Evolutionary conservation across 441 rosid genomes (phyloP).

Genomic region (Bruguiera hainesii): DNA sequence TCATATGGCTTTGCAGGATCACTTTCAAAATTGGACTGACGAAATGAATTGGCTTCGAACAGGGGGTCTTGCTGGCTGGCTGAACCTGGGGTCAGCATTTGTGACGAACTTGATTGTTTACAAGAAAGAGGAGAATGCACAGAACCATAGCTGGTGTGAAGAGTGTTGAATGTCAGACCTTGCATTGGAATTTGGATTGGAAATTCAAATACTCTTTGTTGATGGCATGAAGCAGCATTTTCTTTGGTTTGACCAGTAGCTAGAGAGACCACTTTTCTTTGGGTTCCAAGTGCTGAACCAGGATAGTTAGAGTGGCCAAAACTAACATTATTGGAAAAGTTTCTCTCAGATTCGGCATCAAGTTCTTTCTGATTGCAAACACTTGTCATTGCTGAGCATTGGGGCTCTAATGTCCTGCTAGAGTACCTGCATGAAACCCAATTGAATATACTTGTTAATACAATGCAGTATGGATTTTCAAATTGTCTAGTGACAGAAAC

Average conservation of each 20-base stretch:
- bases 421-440: slow-evolving; percentile 48
- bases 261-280: slow-evolving; percentile 36
- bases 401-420: slow-evolving; percentile 42
- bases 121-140: slow-evolving; percentile 30
- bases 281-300: slow-evolving; percentile 41
- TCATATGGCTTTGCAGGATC: slow-evolving; percentile 38
- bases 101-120: slow-evolving; percentile 38
- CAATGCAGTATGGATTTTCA: not conserved
- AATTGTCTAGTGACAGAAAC: not conserved
- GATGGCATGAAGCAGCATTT: slow-evolving; percentile 40
- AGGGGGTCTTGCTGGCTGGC: slow-evolving; percentile 49
- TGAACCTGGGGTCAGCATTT: slow-evolving; percentile 47
- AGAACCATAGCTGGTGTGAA: slow-evolving; percentile 38
- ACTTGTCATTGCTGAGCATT: slow-evolving; percentile 28
- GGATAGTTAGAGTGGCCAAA: slow-evolving; percentile 31
- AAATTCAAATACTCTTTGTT: slow-evolving; percentile 35
- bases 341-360: slow-evolving; percentile 32
- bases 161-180: slow-evolving; percentile 28
- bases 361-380: slow-evolving; percentile 36
- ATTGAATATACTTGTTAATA: slow-evolving; percentile 8
- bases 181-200: slow-evolving; percentile 40
- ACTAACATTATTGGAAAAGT: slow-evolving; percentile 22
- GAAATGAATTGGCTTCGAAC: slow-evolving; percentile 31
- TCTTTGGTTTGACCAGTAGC: slow-evolving; percentile 34
- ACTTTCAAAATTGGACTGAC: slow-evolving; percentile 32